A percentile compares a stretch with the other conserved stretches of the same genome.
phyloP scores from a whole-genome alignment of 345 rosid genomes.

The Brassica cretica region DNA sequence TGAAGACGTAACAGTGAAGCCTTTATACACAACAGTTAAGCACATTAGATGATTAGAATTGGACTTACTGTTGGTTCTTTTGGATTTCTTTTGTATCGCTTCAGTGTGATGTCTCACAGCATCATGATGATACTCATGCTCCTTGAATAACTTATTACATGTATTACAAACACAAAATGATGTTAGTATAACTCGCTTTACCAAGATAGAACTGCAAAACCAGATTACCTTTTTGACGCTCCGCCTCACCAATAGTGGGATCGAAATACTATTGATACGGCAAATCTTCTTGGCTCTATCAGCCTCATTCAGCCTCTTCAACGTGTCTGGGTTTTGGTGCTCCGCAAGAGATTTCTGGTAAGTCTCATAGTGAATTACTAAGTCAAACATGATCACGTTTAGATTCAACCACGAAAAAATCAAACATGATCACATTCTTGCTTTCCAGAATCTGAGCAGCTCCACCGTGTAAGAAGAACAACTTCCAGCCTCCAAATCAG shows the following conservation, averaged over 20 bases:
- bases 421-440: too few species aligned
- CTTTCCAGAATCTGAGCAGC: too few species aligned
- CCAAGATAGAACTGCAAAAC: not conserved
- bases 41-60: not conserved
- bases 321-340: too few species aligned
- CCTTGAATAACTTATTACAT: slow-evolving; percentile 92
- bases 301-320: too few species aligned
- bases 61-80: slow-evolving; percentile 61
- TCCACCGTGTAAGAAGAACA: too few species aligned
- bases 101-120: slow-evolving; percentile 39
- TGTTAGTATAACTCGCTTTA: not conserved
- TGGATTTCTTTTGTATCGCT: slow-evolving; percentile 83
- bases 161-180: slow-evolving; percentile 5
- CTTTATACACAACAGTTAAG: not conserved
- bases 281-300: slow-evolving; percentile 90
- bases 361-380: too few species aligned
- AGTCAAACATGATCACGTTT: too few species aligned
- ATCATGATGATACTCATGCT: slow-evolving; percentile 66
- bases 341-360: too few species aligned
- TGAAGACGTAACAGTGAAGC: not conserved
- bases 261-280: slow-evolving; percentile 89
- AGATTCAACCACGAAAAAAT: too few species aligned
- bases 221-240: slow-evolving; percentile 87
- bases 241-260: slow-evolving; percentile 81
- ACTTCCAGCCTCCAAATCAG: too few species aligned